Base-by-base conservation (phyloP, 176 grass and related monocot genomes). In the Aegilops tauschii region DNA sequence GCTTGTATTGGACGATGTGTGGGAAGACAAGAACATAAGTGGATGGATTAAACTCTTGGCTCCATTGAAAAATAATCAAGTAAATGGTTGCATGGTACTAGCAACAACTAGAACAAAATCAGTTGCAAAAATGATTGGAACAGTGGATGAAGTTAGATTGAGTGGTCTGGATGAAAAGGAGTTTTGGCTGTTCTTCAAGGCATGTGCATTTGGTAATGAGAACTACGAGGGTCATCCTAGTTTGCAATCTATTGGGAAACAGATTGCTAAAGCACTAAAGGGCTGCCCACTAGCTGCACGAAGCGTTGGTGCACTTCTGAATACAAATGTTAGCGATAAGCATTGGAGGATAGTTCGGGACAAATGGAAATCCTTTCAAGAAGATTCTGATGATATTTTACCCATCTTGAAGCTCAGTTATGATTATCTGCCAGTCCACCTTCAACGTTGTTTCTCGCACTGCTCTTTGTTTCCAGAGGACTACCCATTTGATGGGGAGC, bases 181-280 rank as follows among this genome's bases (percentile, higher is more conserved):
- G 9, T 88, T 87, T 63, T 93, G 92, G 86, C 2, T 76, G 4
- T 47, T 93, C 1, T 93, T 93, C 65, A 79, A 80, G n/a, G n/a
- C 56, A 18, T 93, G 42, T 12, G 42, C 10, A 44, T 44, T 12
- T 44, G 9, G 42, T 11, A 2, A 44, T 3, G 10, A 44, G 79
- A 56, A 65, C 17, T 28, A 54, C 50, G 68, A 59, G 54, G 73
- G 5, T 1, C 1, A 80, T 45, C 34, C 62, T 78, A 17, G 9
- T 52, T 76, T 87, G 81, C 79, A 81, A 3, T 49, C 79, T 31
- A 68, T 81, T 68, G 79, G 76, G 1, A 21, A 50, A 50, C 5
- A 69, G 1, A 88, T 91, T 76, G 76, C 9, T 18, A 82, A 75
- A 84, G 1, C 21, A 29, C 45, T 88, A 1, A 66, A 67, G 17